Evolutionary conservation across 1,284 basidiomycete genomes (phyloP), one percentile per base, ranked within the genome.

Genomic region (Phylloporus sp.): DNA sequence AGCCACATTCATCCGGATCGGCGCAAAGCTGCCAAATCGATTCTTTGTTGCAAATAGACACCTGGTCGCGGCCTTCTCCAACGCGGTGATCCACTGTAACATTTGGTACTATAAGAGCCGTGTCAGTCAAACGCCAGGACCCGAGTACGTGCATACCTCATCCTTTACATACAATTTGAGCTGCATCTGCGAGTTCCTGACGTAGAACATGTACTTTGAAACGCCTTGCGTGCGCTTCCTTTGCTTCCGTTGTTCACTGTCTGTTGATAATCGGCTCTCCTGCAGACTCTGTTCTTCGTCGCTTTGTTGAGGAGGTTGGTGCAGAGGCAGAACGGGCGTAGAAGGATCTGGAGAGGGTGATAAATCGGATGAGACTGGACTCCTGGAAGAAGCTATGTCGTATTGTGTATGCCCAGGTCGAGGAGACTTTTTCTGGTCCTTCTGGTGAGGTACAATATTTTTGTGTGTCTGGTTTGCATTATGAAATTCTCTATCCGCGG

Each of bases 51-150:
- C 90, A 84, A 94, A 99, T 69, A 93, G 90, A 49, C 91, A 95
- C 55, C 89, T 86, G 37, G 87, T 85, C 0, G 94, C 91, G 64
- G 93, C 91, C 70, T 91, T 91, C 78, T 99, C 94, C 72, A 99
- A 85, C 2, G 94, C 94, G 8, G 95, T 94, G 67, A 99, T 96
- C 89, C 97, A 99, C 79, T 99, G 97, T 70, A 96, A 86, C 96
- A 99, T 98, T 85, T 98, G 95, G 37, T 97, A 89, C 92, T 95
- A 55, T 32, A 5, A 29, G 45, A 62, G 62, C 23, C 62, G 12
- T 10, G 39, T 73, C 39, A 63, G 29, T 57, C 45, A 35, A 23
- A 65, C 37, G 41, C 14, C 39, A 69, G 56, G 29, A 14, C 32
- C 32, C 29, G 12, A 20, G 20, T 5, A 49, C 4, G 15, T 15